Evolutionary conservation across 2,329 filamentous ascomycete species (phyloP), one percentile per base, ranked within the genome.

Genomic region (Cladosporium sphaerospermum): DNA sequence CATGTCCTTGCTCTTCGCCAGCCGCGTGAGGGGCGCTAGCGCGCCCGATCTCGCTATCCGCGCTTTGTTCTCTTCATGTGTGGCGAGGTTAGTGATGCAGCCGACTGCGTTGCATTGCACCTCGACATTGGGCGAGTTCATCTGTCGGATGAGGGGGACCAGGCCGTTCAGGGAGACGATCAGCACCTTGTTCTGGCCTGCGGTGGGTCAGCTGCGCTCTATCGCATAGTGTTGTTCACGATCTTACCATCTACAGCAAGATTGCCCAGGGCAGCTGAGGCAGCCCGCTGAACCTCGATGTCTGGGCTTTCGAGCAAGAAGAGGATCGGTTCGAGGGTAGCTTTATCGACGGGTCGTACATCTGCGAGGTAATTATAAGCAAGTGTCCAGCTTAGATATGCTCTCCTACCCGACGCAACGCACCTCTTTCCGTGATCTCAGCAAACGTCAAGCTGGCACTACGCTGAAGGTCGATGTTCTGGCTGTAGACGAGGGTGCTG

Each of bases 101-200:
- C 93, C 93, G 56, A 99, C 93, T 41, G 93, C 93, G 71, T 99
- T 99, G 78, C 93, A 99, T 73, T 99, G 93, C 23, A 99, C 93
- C 70, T 99, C 93, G 62, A 99, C 93, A 64, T 99, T 99, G 44
- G 86, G 82, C 53, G 92, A 97, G 74, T 95, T 89, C 93, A 99
- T 99, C 73, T 99, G 93, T 60, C 89, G 86, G 72, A 97, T 99
- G 56, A 99, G 80, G 50, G 93, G 92, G 50, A 84, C 84, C 56
- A 99, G 80, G 23, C 93, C 93, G 54, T 91, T 91, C 13, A 99
- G 83, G 60, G 89, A 83, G 57, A 99, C 93, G 64, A 99, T 99
- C 60, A 92, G 78, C 57, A 97, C 90, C 72, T 99, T 99, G 79
- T 99, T 99, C 70, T 96, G 91, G 62, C 89, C 93, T 97, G 64